These are phyloP conservation scores for Coriolopsis trogii DNA, from an alignment of 1,284 basidiomycete genomes.

Conservation along the genomic window DNA sequence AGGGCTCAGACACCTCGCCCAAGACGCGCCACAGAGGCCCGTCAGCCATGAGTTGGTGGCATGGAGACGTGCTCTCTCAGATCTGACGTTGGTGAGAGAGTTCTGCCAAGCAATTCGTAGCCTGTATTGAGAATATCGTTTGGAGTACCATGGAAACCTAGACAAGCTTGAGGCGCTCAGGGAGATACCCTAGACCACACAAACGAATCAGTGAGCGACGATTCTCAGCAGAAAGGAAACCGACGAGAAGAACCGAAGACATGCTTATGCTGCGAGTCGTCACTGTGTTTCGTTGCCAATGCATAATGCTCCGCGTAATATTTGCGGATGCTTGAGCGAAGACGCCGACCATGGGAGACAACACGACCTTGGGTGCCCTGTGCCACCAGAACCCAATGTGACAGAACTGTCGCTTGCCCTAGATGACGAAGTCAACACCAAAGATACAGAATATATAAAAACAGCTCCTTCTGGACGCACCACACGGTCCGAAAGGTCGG, in stretches of 20 bases:
- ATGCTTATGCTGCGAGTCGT: too few relatives aligned
- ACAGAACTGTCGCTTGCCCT: slow-evolving; percentile 4
- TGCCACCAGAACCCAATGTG: slow-evolving; percentile 5
- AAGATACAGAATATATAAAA: not conserved
- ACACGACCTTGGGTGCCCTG: too few relatives aligned
- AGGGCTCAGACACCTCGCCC: slow-evolving; percentile 12
- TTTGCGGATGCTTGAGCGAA: not conserved
- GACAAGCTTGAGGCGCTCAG: too few relatives aligned
- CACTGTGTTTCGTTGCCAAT: not conserved
- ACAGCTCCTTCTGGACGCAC: not conserved
- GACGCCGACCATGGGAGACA: too few relatives aligned
- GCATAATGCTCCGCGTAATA: too few relatives aligned
- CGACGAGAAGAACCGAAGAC: not conserved
- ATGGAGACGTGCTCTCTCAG: slow-evolving; percentile 19
- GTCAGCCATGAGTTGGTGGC: slow-evolving; percentile 22
- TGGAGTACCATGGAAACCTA: slow-evolving; percentile 11
- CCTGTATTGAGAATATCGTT: not conserved
- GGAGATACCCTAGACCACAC: not conserved
- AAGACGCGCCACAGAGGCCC: slow-evolving; percentile 8
- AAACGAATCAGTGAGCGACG: slow-evolving; percentile 1
- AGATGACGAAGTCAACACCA: not conserved
- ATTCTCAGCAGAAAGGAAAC: not conserved
- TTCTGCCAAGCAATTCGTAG: slow-evolving; percentile 1
- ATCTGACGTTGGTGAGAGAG: slow-evolving; percentile 21
- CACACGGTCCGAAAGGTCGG: too few relatives aligned